phyloP scores from a whole-genome alignment of 805 yeast species.

The Lipomyces sp. region DNA sequence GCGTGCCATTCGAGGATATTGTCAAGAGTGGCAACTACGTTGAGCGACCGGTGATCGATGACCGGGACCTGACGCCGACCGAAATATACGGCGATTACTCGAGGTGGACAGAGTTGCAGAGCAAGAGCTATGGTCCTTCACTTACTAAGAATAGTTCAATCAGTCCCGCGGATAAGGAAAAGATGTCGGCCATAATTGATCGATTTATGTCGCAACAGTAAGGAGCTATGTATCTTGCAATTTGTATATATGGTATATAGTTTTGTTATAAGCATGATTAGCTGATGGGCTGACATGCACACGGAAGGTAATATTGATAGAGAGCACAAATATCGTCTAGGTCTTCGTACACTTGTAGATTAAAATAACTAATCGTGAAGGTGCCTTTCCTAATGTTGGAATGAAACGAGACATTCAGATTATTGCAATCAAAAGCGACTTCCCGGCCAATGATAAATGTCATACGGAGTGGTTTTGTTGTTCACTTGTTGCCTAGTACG shows the following conservation, averaged over 20 bases:
- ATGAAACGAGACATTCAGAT: too few species aligned
- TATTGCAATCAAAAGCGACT: too few species aligned
- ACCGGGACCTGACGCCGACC: constrained; percentile 9
- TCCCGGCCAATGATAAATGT: too few species aligned
- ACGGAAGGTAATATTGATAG: too few species aligned
- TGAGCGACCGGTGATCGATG: constrained; percentile 4
- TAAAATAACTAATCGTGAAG: too few species aligned
- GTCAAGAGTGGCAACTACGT: neutral
- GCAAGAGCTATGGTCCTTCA: constrained; percentile 8
- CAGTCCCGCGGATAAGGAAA: constrained; percentile 21
- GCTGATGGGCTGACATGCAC: too few species aligned
- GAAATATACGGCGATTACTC: constrained; percentile 28
- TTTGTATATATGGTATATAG: neutral
- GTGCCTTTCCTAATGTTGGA: too few species aligned
- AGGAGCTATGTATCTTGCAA: neutral
- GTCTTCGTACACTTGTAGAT: too few species aligned
- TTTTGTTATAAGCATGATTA: too few species aligned
- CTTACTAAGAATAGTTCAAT: constrained; percentile 20
- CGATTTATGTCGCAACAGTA: neutral
- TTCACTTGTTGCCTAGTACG: too few species aligned
- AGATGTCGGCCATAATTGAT: constrained; percentile 16
- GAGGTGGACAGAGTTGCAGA: constrained; percentile 22
- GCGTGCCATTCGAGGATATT: constrained; percentile 4
- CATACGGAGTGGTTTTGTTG: too few species aligned
- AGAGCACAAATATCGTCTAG: too few species aligned